phyloP scores from a whole-genome alignment of 352 stramenopile genomes.

The Pythium dissimile region DNA sequence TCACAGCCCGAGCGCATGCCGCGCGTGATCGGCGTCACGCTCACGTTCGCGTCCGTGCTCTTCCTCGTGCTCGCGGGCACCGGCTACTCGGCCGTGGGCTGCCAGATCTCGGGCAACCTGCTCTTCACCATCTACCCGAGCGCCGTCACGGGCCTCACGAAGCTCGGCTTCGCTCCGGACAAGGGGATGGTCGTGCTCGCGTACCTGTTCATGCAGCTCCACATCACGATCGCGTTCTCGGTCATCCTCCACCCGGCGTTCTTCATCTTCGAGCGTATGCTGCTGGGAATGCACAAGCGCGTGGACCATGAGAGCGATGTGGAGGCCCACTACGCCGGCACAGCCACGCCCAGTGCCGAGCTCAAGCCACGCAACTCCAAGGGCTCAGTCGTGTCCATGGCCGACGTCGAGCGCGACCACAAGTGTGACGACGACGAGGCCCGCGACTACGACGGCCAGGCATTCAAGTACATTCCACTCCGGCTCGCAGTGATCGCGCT shows the following conservation, averaged over 20 bases:
- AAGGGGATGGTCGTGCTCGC: constrained; percentile 27
- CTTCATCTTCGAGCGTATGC: constrained; percentile 41
- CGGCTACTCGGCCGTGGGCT: constrained; percentile 52
- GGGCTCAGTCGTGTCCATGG: constrained; percentile 38
- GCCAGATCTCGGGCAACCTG: constrained; percentile 67
- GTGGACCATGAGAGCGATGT: constrained; percentile 11
- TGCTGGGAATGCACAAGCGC: constrained; percentile 52
- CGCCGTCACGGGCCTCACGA: constrained; percentile 23
- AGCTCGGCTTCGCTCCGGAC: constrained; percentile 27
- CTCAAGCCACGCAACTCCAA: constrained; percentile 24
- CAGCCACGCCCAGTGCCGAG: constrained; percentile 8
- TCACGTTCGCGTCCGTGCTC: constrained; percentile 47
- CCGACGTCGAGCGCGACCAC: constrained; percentile 33
- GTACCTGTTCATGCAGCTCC: constrained; percentile 54
- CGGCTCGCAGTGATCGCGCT: constrained; percentile 51
- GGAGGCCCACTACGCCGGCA: constrained; percentile 5
- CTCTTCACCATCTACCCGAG: constrained; percentile 62
- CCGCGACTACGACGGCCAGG: constrained; percentile 42
- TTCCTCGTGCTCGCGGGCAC: constrained; percentile 45
- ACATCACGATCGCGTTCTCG: constrained; percentile 53
- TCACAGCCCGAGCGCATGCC: constrained; percentile 59
- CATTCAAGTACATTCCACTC: constrained; percentile 48
- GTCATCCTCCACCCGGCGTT: constrained; percentile 58
- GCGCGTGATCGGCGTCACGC: constrained; percentile 46
- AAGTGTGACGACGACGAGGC: constrained; percentile 30